Conservation (phyloP, 2,329 filamentous ascomycete genomes). For the Phyllosticta ampelicida region DNA sequence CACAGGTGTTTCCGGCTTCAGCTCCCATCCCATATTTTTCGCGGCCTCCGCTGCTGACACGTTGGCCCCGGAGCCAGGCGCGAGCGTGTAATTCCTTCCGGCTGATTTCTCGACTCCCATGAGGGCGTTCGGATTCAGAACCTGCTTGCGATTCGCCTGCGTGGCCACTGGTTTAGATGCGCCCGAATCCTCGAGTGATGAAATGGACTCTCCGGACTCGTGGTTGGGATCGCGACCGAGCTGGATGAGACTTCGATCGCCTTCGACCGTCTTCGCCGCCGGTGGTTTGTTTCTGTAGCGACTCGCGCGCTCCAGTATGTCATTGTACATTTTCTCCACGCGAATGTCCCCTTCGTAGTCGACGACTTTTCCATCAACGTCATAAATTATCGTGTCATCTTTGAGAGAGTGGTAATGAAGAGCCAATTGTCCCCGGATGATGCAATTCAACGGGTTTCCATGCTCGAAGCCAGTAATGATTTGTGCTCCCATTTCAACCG, state of each 20-base stretch:
- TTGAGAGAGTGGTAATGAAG: constrained; percentile 75
- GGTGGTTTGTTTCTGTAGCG: constrained; percentile 74
- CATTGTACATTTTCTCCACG: constrained; percentile 88
- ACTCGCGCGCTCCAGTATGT: constrained; percentile 84
- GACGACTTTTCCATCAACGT: constrained; percentile 67
- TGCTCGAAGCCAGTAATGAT: constrained; percentile 96
- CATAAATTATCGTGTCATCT: constrained; percentile 78
- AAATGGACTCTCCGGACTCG: constrained; percentile 53
- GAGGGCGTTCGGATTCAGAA: constrained; percentile 29
- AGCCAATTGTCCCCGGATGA: constrained; percentile 82
- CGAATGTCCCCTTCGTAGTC: constrained; percentile 62
- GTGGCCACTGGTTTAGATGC: constrained; percentile 34
- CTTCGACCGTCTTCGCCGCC: constrained; percentile 62
- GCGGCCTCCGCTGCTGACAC: constrained; percentile 68
- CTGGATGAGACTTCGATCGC: constrained; percentile 71
- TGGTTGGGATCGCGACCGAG: constrained; percentile 62
- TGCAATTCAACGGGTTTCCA: constrained; percentile 84
- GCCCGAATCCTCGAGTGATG: constrained; percentile 59
- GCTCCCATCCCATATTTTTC: constrained; percentile 68
- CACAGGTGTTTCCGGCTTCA: constrained; percentile 51
- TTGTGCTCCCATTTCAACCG: constrained; percentile 94
- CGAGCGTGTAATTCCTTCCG: constrained; percentile 56
- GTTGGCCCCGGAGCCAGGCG: constrained; percentile 57
- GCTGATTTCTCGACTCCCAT: constrained; percentile 50
- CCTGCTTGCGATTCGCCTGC: constrained; percentile 29